phyloP scores from a whole-genome alignment of 1,139 yeast species.

The Pichia sp. region DNA sequence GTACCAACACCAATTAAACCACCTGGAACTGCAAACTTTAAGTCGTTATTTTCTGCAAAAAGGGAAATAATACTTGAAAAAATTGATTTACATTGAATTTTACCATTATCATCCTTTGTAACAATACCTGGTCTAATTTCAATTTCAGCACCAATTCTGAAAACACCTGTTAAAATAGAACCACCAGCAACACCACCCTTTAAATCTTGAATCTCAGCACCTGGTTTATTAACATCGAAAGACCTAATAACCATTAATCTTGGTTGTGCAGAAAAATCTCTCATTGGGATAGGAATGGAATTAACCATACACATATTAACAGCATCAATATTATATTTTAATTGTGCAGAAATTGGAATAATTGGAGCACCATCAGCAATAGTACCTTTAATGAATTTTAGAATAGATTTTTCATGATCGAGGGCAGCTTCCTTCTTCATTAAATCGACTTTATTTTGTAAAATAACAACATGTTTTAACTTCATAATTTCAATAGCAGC shows the following conservation, averaged over 20 bases:
- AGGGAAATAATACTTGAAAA: conserved; percentile 89
- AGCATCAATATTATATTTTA: conserved; percentile 96
- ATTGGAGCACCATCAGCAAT: conserved; percentile 99
- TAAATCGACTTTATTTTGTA: conserved; percentile 97
- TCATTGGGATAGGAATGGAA: conserved; percentile 90
- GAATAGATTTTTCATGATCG: conserved; percentile 90
- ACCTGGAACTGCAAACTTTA: conserved; percentile 99
- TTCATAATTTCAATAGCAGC: conserved; percentile 99
- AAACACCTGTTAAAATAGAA: conserved; percentile 92
- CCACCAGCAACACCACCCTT: conserved; percentile 99
- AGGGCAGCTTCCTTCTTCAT: conserved; percentile 96
- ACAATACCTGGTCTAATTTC: conserved; percentile 99
- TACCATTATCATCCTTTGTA: conserved; percentile 81
- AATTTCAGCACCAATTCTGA: conserved; percentile 94
- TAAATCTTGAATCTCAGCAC: conserved; percentile 93
- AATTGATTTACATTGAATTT: conserved; percentile 92
- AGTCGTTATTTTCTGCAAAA: conserved; percentile 95
- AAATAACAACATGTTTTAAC: conserved; percentile 89
- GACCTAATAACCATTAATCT: conserved; percentile 96
- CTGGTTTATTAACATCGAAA: conserved; percentile 98
- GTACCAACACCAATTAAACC: conserved; percentile 99
- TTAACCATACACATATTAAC: conserved; percentile 95
- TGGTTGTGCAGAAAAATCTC: conserved; percentile 93
- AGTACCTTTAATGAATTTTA: conserved; percentile 92
- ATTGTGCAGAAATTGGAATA: conserved; percentile 97